A percentile compares a stretch with the other conserved stretches of the same genome.
Evolutionary conservation across 2,329 filamentous ascomycete genomes (phyloP).

Genomic region (Xylaria polymorpha): DNA sequence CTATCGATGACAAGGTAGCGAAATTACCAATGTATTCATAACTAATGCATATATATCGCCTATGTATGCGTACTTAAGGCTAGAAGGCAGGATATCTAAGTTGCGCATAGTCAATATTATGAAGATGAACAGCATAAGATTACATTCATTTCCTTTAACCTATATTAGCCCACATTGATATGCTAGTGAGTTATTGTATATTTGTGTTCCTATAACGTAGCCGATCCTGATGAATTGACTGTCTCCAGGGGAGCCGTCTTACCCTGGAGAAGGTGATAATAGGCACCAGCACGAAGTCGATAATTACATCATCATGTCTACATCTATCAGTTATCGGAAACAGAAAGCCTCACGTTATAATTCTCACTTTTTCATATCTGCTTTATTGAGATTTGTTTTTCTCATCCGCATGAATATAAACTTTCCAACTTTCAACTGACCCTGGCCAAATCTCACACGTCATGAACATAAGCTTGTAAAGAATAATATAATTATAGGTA

Average conservation of each 20-base stretch:
- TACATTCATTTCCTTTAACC: not conserved
- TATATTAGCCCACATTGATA: no score
- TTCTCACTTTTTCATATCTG: no score
- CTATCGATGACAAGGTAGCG: not conserved
- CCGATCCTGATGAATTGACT: not conserved
- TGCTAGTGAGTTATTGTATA: not conserved
- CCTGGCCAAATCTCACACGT: no score
- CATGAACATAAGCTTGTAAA: not conserved
- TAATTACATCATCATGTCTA: no score
- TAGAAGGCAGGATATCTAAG: not conserved
- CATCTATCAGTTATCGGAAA: no score
- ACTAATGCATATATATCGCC: not conserved
- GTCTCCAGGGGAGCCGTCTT: not conserved
- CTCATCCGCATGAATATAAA: no score
- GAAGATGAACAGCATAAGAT: not conserved
- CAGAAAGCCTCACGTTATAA: no score
- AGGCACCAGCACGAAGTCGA: no score
- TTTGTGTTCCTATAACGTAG: not conserved
- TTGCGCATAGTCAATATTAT: not conserved
- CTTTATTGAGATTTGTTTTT: no score
- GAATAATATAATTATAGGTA: constrained; percentile 5
- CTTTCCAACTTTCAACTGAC: no score
- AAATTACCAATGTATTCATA: not conserved
- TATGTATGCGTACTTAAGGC: not conserved
- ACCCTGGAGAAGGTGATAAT: constrained; percentile 1